Percentiles rank a stretch among this genome's conserved stretches.
Conservation (phyloP, 768 basidiomycete species). For the Pleurotus pulmonarius region DNA sequence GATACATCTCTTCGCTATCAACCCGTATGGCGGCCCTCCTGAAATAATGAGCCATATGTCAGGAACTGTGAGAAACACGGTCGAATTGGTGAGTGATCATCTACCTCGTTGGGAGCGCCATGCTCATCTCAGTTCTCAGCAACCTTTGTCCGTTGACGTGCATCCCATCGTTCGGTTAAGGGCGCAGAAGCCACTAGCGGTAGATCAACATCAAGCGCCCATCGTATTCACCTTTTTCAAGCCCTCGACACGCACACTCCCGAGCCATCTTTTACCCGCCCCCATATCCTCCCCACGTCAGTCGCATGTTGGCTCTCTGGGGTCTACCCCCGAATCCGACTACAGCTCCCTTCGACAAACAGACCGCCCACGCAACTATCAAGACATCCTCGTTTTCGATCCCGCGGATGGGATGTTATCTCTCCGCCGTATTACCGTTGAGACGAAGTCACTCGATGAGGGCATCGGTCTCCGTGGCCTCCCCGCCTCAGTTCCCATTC, state of each 20-base stretch:
- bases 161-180: conserved; percentile 55
- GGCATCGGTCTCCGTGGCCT: conserved; percentile 17
- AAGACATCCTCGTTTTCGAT: conserved; percentile 70
- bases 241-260: conserved; percentile 27
- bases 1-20: conserved; percentile 70
- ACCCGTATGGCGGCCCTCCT: conserved; percentile 71
- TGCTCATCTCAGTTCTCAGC: conserved; percentile 25
- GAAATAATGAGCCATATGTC: conserved; percentile 61
- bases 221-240: conserved; percentile 57
- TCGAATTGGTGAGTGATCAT: conserved; percentile 38
- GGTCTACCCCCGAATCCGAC: conserved; percentile 20
- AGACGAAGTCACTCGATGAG: conserved; percentile 26
- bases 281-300: conserved; percentile 1
- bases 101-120: not conserved
- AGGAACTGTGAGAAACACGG: conserved; percentile 51
- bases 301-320: conserved; percentile 15
- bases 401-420: conserved; percentile 51
- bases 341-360: conserved; percentile 24
- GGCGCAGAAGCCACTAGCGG: conserved; percentile 21
- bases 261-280: conserved; percentile 34
- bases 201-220: conserved; percentile 29
- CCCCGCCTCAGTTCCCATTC: conserved; percentile 25
- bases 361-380: conserved; percentile 42
- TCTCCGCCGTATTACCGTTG: conserved; percentile 49
- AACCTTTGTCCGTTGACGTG: conserved; percentile 51